Evolutionary conservation across 495 filamentous ascomycete species (phyloP), one percentile per base, ranked within the genome.

Genomic region (Platismatia glauca): DNA sequence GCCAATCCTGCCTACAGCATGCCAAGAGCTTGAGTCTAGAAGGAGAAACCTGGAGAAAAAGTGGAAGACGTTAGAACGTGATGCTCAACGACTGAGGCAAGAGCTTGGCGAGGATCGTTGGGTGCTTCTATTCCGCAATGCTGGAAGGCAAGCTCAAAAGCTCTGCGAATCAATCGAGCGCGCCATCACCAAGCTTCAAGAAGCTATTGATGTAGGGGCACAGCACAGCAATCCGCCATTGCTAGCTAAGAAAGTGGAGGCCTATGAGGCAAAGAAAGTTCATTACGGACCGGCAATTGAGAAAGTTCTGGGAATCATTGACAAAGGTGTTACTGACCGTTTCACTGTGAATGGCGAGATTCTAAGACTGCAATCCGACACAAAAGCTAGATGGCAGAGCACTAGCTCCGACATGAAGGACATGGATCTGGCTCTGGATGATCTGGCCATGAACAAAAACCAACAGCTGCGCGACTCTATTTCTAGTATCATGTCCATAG

Each of bases 201-300:
- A 97, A 69, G 86, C 84, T 24, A 74, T 93, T 20, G 91, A 96
- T 66, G 75, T 81, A 5, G 86, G 85, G 27, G 79, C 84, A 63
- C 86, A 91, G 53, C 71, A 89, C 27, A 86, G 84, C 34, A 89
- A 88, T 64, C 82, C 81, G 27, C 76, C 83, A 0, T 74, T 77
- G 1, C 79, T 91, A 68, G 80, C 80, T 59, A 92, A 90, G 74
- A 91, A 88, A 71, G 85, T 95, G 29, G 91, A 96, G 74, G 95
- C 81, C 62, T 97, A 95, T 74, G 91, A 97, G 74, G 89, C 89
- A 31, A 98, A 97, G 78, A 95, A 91, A 72, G 84, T 84, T 65
- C 93, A 97, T 71, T 98, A 97, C 70, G 86, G 91, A 9, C 89
- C 90, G n/a, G 90, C 94, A 4, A 95, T 98, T 67, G 90, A 92